Evolutionary conservation across 1,139 yeast species (phyloP).

Genomic region (Nakaseomyces uthaithaninus): DNA sequence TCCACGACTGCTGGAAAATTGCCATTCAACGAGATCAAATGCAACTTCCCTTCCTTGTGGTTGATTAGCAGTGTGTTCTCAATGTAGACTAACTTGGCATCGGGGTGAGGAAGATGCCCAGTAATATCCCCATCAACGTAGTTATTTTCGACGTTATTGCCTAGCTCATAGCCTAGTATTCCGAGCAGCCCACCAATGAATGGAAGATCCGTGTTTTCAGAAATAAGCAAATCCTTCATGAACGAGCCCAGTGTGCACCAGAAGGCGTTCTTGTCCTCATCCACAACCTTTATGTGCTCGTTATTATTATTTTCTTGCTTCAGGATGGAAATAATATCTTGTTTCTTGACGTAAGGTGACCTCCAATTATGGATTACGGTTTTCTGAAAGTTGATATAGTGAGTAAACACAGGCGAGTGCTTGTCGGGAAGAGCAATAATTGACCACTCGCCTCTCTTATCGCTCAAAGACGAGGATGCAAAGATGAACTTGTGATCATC

Average conservation of each 20-base stretch:
- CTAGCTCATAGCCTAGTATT: slow-evolving; percentile 78
- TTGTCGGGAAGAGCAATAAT: slow-evolving; percentile 65
- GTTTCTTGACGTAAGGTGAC: slow-evolving; percentile 12
- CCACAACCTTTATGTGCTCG: slow-evolving; percentile 11
- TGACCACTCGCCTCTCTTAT: slow-evolving; percentile 63
- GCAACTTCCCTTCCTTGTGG: slow-evolving; percentile 42
- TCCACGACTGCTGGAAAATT: slow-evolving; percentile 20
- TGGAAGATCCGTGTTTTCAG: slow-evolving; percentile 40
- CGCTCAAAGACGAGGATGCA: slow-evolving; percentile 26
- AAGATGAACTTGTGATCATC: slow-evolving; percentile 22
- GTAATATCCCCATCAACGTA: neutral
- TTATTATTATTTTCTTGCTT: slow-evolving; percentile 8
- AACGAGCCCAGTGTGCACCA: slow-evolving; percentile 39
- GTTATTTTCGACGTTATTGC: slow-evolving; percentile 35
- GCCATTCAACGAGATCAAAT: slow-evolving; percentile 44
- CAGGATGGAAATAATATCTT: slow-evolving; percentile 10
- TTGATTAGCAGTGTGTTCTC: slow-evolving; percentile 57
- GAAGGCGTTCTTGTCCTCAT: slow-evolving; percentile 23
- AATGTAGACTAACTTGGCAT: slow-evolving; percentile 64
- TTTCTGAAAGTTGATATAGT: slow-evolving; percentile 37
- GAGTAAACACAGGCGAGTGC: slow-evolving; percentile 54
- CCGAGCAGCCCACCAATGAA: slow-evolving; percentile 90
- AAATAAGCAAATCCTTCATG: slow-evolving; percentile 36
- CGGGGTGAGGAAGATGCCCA: slow-evolving; percentile 41
- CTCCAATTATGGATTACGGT: slow-evolving; percentile 29